Evolutionary conservation across 106 monocot genomes (phyloP).

Genomic region (Platanthera guangdongensis): DNA sequence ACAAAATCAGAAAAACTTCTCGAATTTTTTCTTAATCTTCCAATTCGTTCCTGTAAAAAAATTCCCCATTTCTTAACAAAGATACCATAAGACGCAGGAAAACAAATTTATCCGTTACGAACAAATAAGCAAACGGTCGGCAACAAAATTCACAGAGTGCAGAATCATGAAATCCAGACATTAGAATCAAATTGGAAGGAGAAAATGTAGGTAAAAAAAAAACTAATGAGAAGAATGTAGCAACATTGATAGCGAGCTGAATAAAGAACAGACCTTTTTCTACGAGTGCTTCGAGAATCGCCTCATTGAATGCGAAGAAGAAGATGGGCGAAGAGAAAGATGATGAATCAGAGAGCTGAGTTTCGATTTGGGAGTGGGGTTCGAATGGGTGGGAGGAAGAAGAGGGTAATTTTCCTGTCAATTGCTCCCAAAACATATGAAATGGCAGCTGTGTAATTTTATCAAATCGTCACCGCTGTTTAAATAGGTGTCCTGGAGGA

Average conservation of each 20-base stretch:
- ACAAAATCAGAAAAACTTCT: background rate
- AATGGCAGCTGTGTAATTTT: too few relatives aligned
- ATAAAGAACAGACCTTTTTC: background rate
- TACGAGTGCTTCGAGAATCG: background rate
- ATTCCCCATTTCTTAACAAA: background rate
- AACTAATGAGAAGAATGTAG: background rate
- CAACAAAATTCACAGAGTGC: background rate
- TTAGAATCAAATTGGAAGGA: background rate
- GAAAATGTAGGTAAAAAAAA: background rate
- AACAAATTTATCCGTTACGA: background rate
- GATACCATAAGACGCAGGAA: background rate
- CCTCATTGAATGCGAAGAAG: background rate
- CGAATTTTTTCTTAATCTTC: background rate
- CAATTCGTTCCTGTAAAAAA: background rate
- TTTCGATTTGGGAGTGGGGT: background rate
- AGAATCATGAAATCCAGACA: background rate
- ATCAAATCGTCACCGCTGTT: background rate
- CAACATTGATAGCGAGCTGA: background rate
- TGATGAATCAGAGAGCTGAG: background rate
- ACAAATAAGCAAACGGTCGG: background rate
- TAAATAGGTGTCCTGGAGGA: background rate
- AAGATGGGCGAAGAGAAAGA: background rate
- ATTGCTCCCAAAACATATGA: background rate
- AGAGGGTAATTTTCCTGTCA: background rate
- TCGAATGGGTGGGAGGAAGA: background rate